phyloP scores from a whole-genome alignment of 768 basidiomycete species.

The Boletus vinaceobasis region DNA sequence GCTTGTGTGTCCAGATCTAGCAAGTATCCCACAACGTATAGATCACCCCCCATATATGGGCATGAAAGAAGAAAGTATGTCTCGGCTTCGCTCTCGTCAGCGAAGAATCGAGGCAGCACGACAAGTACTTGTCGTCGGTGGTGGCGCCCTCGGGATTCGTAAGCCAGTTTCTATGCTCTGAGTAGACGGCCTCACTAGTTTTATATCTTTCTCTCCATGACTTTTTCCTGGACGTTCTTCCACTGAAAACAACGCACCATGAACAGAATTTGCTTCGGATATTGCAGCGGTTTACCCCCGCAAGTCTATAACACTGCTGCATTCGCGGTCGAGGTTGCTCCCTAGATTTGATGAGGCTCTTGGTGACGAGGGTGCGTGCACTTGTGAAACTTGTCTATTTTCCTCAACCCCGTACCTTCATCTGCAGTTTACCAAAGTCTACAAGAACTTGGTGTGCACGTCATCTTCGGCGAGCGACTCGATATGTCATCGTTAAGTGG shows the following conservation, averaged over 20 bases:
- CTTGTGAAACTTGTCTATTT: not conserved
- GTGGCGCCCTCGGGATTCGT: conserved; percentile 74
- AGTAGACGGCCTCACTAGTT: not conserved
- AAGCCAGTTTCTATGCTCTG: conserved; percentile 21
- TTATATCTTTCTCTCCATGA: not conserved
- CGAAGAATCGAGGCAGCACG: conserved; percentile 41
- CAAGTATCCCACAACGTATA: not conserved
- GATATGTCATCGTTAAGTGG: conserved; percentile 38
- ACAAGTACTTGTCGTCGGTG: conserved; percentile 64
- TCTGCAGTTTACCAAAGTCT: conserved; percentile 28
- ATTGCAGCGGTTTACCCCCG: conserved; percentile 51
- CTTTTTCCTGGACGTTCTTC: not conserved
- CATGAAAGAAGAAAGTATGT: conserved; percentile 45
- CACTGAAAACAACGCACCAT: not conserved
- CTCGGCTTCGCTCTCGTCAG: conserved; percentile 52
- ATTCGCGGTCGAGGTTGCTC: conserved; percentile 53
- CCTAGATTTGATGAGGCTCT: conserved; percentile 51
- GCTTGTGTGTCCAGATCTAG: not conserved
- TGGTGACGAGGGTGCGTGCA: conserved; percentile 47
- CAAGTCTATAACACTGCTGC: conserved; percentile 55
- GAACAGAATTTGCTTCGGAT: conserved; percentile 60
- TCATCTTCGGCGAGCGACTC: conserved; percentile 54
- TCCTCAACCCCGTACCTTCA: not conserved
- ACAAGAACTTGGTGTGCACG: conserved; percentile 42
- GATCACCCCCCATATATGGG: conserved; percentile 33